Evolutionary conservation across 257 asterid genomes (phyloP), one percentile per base, ranked within the genome.

Genomic region (Nicotiana obtusifolia): DNA sequence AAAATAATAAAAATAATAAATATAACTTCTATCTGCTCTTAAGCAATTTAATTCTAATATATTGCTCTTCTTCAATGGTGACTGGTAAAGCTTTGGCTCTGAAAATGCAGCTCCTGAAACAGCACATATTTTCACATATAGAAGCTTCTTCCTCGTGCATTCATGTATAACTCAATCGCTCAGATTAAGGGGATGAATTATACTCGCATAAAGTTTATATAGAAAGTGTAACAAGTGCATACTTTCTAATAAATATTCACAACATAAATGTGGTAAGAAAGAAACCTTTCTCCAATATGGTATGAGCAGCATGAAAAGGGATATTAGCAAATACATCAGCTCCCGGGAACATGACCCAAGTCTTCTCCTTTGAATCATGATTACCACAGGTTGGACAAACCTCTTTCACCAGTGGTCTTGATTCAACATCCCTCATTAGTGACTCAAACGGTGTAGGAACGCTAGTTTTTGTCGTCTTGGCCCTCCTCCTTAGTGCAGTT

Each of bases 281-380:
- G 53, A 83, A 41, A 95, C 99, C 97, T 89, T 88, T 86, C 85
- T 95, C 98, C 86, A 95, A 86, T 87, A 95, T 91, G 80, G 95
- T 89, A 88, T 95, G 98, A 81, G 97, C 94, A 85, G 99, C 97
- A 89, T 95, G 99, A 85, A 95, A 95, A 1, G 98, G 98, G 76
- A 92, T 54, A 28, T 86, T 87, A 1, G 90, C 93, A 85, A 95
- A 92, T 47, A 91, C 67, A 82, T 93, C 95, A 54, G 94, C 89
- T 71, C 99, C 99, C 0, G 97, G 95, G 80, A 92, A 93, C 94
- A 91, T 91, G 81, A 95, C 84, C 92, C 91, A 84, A 1, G 93
- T 91, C 64, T 86, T 89, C 88, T 92, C 99, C 84, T 92, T 89
- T 0, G 93, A 83, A 83, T 94, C 91, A 84, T 95, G 97, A 79